Evolutionary conservation across 129 eudicot species (phyloP), one percentile per base, ranked within the genome.

Genomic region (Dittrichia graveolens): DNA sequence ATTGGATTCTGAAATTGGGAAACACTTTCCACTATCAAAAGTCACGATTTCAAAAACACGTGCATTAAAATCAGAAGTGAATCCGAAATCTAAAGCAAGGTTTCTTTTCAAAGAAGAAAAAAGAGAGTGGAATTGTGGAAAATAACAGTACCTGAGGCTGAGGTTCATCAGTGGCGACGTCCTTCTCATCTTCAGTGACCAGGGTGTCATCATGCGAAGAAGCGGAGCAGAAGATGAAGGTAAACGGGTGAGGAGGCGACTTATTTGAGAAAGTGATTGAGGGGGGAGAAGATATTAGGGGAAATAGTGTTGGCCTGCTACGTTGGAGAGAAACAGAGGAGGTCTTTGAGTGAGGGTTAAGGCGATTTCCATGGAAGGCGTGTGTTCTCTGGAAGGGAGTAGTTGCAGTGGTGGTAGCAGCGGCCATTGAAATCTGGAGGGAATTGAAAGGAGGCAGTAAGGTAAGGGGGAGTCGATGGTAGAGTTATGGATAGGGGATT

Each of bases 141-240:
- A 75, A 4, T 10, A 39, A 57, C 15, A 61, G 72, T 62, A 78
- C 82, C 82, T 71, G 67, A 39, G 70, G 56, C 56, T 31, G 82
- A 78, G 77, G 53, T 41, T 61, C 72, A 41, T 78, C 72, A 9
- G 58, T 24, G 70, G 45, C 59, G 43, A 61, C 82, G 0, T 61
- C 77, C 40, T 34, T 59, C 14, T 60, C 60, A 16, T 61, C 67
- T 34, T 78, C 82, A 7, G 81, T 69, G 2, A 77, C 81, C 18
- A 71, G n/a, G 59, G 82, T 78, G 62, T 78, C 72, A 19, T 78
- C 82, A 8, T 67, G 75, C 38, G 81, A 77, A 45, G 81, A 69
- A 34, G 77, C 75, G 63, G 81, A 52, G 58, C 66, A 71, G 5
- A 62, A 53, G 7, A 46, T 39, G 24, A 61, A 49, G 0, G 24